Base-by-base conservation (phyloP, 176 grass and related monocot species). In the Cenchrus purpureus region DNA sequence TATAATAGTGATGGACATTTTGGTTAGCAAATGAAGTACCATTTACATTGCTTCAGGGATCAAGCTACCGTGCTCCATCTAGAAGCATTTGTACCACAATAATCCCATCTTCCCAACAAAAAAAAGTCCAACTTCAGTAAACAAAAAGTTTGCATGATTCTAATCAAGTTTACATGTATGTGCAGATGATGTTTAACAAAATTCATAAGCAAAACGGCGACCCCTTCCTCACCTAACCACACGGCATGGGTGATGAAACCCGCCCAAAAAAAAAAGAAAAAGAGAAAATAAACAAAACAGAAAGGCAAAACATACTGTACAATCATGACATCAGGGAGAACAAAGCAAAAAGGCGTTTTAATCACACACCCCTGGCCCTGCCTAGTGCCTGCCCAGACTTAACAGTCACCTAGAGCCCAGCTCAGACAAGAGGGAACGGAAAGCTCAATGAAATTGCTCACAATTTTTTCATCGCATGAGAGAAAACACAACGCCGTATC, bases 171-270 rank as follows among this genome's bases (percentile, higher is more conserved):
- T 54, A 5, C 12, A 17, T 7, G 52, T 25, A 28, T 25, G 4
- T 1, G 31, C 4, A 74, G 20, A 16, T 40, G 42, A 51, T 64
- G 70, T 25, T 79, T 72, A 64, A 54, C 12, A 80, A 44, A 65
- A 22, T 16, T 32, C 15, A 3, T 6, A 56, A 63, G 76, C 57
- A 86, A 86, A 19, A 63, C 19, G 19, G 16, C 7, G 71, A 29
- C 17, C 71, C 29, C 7, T 73, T 71, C 44, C 43, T 53, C 17
- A 84, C 75, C 81, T 28, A 88, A 88, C 46, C 65, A 49, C 25
- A 79, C 14, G 17, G 74, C 19, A 63, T 7, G 62, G 60, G 12
- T 32, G 81, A 65, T 22, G 42, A 52, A 66, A 66, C 25, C 76
- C 58, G 15, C 49, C 58, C 1, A 45, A 8, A n/a, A 22, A 73